A percentile compares a stretch with the other conserved stretches of the same genome.
phyloP scores from a whole-genome alignment of 2,329 filamentous ascomycete genomes.

The Aspergillus fumigatiaffinis region DNA sequence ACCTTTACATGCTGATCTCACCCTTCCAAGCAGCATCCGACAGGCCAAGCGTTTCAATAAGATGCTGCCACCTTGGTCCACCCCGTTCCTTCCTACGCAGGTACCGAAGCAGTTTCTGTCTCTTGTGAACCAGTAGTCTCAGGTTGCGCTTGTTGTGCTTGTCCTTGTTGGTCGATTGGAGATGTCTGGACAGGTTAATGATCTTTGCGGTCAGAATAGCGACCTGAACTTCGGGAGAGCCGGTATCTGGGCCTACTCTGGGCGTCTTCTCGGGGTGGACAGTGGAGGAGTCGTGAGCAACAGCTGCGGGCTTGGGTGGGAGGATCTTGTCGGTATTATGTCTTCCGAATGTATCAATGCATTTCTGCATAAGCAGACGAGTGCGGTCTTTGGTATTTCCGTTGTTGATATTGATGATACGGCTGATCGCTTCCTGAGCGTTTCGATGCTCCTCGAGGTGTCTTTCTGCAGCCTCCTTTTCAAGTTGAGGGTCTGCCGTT shows the following conservation, averaged over 20 bases:
- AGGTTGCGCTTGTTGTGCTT: slow-evolving; percentile 93
- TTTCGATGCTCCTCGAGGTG: slow-evolving; percentile 60
- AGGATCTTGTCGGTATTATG: slow-evolving; percentile 78
- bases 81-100: slow-evolving; percentile 85
- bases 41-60: slow-evolving; percentile 79
- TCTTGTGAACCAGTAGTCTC: slow-evolving; percentile 75
- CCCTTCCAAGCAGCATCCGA: slow-evolving; percentile 85
- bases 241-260: slow-evolving; percentile 86
- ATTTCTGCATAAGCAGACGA: slow-evolving; percentile 78
- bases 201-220: slow-evolving; percentile 95
- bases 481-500: slow-evolving; percentile 36
- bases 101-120: slow-evolving; percentile 85
- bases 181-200: slow-evolving; percentile 67
- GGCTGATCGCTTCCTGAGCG: slow-evolving; percentile 69
- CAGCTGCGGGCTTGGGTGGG: slow-evolving; percentile 52
- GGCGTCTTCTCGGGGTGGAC: slow-evolving; percentile 47
- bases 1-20: slow-evolving; percentile 69
- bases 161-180: slow-evolving; percentile 73
- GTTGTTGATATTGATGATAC: slow-evolving; percentile 75
- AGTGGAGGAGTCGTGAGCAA: slow-evolving; percentile 39
- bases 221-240: slow-evolving; percentile 95
- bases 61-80: slow-evolving; percentile 81
- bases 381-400: slow-evolving; percentile 73
- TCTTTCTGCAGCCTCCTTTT: slow-evolving; percentile 33
- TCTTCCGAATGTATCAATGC: slow-evolving; percentile 82